Base-by-base conservation (phyloP, 495 filamentous ascomycete genomes). In the Penicillium desertorum region DNA sequence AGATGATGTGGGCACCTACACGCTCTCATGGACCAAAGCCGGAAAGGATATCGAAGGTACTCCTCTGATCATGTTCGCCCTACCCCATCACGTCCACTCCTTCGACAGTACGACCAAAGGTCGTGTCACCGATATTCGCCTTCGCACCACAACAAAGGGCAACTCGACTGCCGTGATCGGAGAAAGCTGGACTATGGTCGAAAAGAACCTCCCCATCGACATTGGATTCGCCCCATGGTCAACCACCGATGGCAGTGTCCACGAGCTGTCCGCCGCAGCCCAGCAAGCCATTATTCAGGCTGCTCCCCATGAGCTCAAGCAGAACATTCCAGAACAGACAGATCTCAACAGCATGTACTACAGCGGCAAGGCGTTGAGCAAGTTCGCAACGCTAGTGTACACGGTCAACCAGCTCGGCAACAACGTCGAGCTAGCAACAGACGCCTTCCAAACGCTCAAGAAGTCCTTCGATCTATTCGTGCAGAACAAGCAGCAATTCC, bases 321-420 rank as follows among this genome's bases (percentile, higher is more conserved):
- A 95, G 67, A 81, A 92, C 63, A 87, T 96, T 49, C 65, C 74
- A 22, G 66, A 70, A 5, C 88, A 95, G 66, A 85, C 84, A 5
- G 81, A 94, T 57, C 78, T 92, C 32, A 81, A 95, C 67, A 95
- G 88, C 59, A 95, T 97, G 88, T 98, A 98, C 72, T 98, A 89
- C 67, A 87, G 88, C 60, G 93, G 93, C 60, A 98, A 98, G 82
- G 90, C 87, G 0, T 74, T 97, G 9, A 89, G 88, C 60, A 97
- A 97, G 65, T 96, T 94, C 68, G 92, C 91, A 4, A 77, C 73
- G 14, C 75, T 94, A 22, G 75, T 89, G 41, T 87, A 89, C 67
- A 84, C 85, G 0, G 76, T 89, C 22, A 78, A 86, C 60, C 80
- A 88, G 51, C 71, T 97, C 27, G 76, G 87, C 16, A 74, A 81